Evolutionary conservation across 1,284 basidiomycete genomes (phyloP).

Genomic region (Apiotrichum gracile): DNA sequence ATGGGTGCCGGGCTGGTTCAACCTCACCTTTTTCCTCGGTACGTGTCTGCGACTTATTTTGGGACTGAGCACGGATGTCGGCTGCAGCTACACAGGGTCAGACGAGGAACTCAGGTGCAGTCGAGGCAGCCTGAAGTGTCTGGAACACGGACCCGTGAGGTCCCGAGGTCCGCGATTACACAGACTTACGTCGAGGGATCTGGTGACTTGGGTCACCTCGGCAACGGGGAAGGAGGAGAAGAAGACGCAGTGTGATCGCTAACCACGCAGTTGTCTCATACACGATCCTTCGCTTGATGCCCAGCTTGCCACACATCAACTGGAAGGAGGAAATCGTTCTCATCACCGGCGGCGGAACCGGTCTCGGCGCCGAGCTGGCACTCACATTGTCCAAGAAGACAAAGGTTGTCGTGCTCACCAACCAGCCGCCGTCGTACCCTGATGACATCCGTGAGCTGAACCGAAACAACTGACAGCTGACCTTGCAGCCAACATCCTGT

Average conservation of each 20-base stretch:
- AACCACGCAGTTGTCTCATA: background rate
- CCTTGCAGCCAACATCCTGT: conserved; percentile 54
- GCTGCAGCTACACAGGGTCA: no score
- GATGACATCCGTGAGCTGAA: background rate
- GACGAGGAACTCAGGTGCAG: no score
- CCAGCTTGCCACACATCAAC: background rate
- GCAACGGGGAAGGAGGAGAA: no score
- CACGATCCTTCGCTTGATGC: background rate
- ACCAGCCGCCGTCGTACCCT: conserved; percentile 55
- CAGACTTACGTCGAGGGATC: no score
- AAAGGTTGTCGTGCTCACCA: conserved; percentile 76
- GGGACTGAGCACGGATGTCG: no score
- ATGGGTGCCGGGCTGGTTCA: no score
- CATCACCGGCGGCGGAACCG: conserved; percentile 86
- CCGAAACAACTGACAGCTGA: background rate
- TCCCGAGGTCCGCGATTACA: no score
- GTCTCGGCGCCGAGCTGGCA: conserved; percentile 78
- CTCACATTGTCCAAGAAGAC: conserved; percentile 74
- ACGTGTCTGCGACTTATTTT: no score
- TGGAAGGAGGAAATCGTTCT: conserved; percentile 83
- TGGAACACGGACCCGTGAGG: no score
- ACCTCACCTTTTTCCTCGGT: no score
- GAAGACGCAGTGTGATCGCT: background rate
- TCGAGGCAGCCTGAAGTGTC: no score
- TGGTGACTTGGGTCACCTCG: no score